Conservation (phyloP, 352 stramenopile species). For the Phytophthora syringae region DNA sequence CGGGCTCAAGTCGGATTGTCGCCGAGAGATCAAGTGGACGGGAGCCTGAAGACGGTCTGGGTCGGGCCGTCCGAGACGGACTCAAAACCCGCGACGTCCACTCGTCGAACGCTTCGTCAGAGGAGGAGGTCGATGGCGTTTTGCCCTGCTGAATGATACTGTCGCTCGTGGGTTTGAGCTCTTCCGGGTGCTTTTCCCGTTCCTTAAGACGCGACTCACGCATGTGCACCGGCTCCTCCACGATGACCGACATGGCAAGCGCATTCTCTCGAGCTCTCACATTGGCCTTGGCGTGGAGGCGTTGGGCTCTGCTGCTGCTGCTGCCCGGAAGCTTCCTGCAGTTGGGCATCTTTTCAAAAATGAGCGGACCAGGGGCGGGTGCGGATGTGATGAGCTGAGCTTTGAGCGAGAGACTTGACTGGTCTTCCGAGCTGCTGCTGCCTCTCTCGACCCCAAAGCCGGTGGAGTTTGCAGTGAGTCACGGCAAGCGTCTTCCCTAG, state of each 20-base stretch:
- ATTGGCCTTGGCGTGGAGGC: constrained; percentile 23
- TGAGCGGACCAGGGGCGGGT: not conserved
- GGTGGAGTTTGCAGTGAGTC: constrained; percentile 18
- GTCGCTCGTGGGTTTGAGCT: constrained; percentile 25
- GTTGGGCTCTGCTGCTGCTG: constrained; percentile 3
- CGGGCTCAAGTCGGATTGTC: not conserved
- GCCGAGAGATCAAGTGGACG: not conserved
- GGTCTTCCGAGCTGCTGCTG: no score
- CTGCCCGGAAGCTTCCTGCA: constrained; percentile 24
- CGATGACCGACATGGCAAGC: constrained; percentile 40
- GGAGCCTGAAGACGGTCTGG: not conserved
- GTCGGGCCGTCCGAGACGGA: no score
- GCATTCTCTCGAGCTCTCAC: constrained; percentile 5
- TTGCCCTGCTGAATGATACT: constrained; percentile 1
- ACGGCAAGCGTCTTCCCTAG: constrained; percentile 13
- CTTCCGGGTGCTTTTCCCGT: constrained; percentile 25
- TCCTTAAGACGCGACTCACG: constrained; percentile 31
- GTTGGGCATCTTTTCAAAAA: constrained; percentile 40
- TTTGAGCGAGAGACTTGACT: no score
- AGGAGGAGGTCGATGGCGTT: no score
- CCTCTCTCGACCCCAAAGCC: no score
- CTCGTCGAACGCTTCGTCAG: constrained; percentile 15
- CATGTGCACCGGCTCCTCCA: constrained; percentile 33
- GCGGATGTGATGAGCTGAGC: constrained; percentile 4
- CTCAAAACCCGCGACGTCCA: not conserved